Percentiles rank a stretch among this genome's conserved stretches.
Evolutionary conservation across 192 early-diverging fungal genomes (phyloP).

Genomic region (Backusella morwellensis): DNA sequence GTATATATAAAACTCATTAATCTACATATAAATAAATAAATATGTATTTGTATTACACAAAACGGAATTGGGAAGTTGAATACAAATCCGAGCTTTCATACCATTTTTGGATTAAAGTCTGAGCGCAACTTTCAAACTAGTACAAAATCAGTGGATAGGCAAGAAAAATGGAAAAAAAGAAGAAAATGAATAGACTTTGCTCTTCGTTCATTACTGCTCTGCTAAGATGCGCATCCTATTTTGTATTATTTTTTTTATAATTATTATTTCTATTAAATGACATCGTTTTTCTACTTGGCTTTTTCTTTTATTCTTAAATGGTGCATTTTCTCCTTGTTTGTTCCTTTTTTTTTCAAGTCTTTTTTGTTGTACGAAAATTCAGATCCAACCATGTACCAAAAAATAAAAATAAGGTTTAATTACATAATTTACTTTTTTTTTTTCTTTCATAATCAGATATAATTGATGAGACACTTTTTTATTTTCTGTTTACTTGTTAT

Average conservation of each 20-base stretch:
- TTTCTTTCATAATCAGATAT: background rate
- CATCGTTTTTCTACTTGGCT: background rate
- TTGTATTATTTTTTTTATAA: background rate
- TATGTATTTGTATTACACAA: background rate
- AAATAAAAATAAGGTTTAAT: background rate
- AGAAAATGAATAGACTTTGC: background rate
- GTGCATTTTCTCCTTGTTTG: background rate
- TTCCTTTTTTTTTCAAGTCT: background rate
- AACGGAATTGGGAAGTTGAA: background rate
- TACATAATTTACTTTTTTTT: background rate
- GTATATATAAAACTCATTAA: background rate
- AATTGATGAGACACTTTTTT: background rate
- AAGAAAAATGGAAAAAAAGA: background rate
- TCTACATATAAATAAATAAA: slow-evolving; percentile 1
- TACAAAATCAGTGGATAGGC: background rate
- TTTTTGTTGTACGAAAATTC: background rate
- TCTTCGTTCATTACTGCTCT: background rate
- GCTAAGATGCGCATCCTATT: background rate
- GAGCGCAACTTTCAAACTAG: background rate
- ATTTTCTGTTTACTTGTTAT: background rate
- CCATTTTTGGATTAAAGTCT: slow-evolving; percentile 8
- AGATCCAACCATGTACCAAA: background rate
- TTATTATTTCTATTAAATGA: background rate
- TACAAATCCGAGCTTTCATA: slow-evolving; percentile 4
- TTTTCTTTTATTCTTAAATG: background rate